Conservation (phyloP, 257 asterid species). For the Asclepias syriaca region DNA sequence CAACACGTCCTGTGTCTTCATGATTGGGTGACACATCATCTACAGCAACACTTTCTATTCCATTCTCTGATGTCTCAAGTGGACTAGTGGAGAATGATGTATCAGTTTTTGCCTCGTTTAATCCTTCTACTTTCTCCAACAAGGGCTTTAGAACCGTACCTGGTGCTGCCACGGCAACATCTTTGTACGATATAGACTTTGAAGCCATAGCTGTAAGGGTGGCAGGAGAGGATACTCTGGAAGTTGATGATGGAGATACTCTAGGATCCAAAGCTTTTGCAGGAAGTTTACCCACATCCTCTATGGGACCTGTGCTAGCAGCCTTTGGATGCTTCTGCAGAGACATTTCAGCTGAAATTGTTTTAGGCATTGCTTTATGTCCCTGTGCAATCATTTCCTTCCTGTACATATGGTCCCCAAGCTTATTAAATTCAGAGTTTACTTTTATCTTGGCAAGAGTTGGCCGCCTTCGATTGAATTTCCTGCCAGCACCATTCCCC, state of each 20-base stretch:
- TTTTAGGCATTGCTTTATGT: slow-evolving; percentile 41
- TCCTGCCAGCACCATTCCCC: slow-evolving; percentile 50
- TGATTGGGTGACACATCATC: slow-evolving; percentile 39
- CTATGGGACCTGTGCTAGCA: slow-evolving; percentile 26
- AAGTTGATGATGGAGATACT: slow-evolving; percentile 35
- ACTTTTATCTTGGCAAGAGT: slow-evolving; percentile 66
- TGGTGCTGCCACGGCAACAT: slow-evolving; percentile 92
- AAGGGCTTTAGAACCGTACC: slow-evolving; percentile 97
- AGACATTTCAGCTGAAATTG: slow-evolving; percentile 41
- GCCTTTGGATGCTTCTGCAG: slow-evolving; percentile 37
- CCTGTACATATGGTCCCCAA: slow-evolving; percentile 39
- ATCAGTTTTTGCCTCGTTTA: slow-evolving; percentile 56
- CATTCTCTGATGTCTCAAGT: slow-evolving; percentile 49
- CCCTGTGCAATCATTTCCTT: slow-evolving; percentile 59
- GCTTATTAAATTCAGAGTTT: slow-evolving; percentile 39
- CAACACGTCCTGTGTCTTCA: slow-evolving; percentile 40
- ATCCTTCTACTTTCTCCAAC: slow-evolving; percentile 77
- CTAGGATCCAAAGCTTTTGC: slow-evolving; percentile 41
- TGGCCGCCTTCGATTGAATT: slow-evolving; percentile 56
- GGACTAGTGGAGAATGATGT: slow-evolving; percentile 49
- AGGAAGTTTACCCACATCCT: slow-evolving; percentile 43
- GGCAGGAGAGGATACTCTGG: slow-evolving; percentile 51
- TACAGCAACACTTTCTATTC: slow-evolving; percentile 31
- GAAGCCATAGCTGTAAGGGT: slow-evolving; percentile 68
- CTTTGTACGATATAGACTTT: slow-evolving; percentile 86